A percentile compares a stretch with the other conserved stretches of the same genome.
Evolutionary conservation across 352 stramenopile species (phyloP).

Genomic region (Phytophthora colocasiae): DNA sequence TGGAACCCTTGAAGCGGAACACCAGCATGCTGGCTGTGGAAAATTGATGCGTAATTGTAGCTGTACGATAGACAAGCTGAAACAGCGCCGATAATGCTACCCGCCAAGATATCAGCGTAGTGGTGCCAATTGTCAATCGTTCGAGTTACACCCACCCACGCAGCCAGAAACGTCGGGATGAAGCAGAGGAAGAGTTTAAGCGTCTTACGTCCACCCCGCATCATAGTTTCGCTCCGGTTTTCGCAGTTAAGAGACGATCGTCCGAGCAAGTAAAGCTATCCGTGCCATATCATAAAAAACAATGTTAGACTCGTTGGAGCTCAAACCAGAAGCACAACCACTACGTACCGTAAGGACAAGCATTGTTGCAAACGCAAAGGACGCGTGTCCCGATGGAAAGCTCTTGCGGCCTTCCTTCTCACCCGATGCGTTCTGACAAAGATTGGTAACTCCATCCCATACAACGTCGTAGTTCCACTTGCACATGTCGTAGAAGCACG

Average conservation of each 20-base stretch:
- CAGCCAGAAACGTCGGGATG: slow-evolving; percentile 64
- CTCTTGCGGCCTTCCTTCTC: slow-evolving; percentile 84
- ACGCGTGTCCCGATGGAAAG: slow-evolving; percentile 84
- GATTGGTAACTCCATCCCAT: slow-evolving; percentile 80
- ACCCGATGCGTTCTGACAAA: slow-evolving; percentile 58
- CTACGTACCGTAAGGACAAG: slow-evolving; percentile 72
- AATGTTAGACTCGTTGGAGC: background rate
- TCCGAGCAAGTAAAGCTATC: slow-evolving; percentile 80
- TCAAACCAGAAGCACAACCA: too few species aligned
- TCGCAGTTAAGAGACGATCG: slow-evolving; percentile 67
- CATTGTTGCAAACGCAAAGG: slow-evolving; percentile 82
- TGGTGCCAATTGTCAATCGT: slow-evolving; percentile 90
- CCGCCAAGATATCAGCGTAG: slow-evolving; percentile 74
- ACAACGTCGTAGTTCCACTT: slow-evolving; percentile 71
- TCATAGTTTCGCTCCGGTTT: slow-evolving; percentile 61
- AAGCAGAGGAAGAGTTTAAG: slow-evolving; percentile 85
- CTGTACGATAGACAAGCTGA: slow-evolving; percentile 62
- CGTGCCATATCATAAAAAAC: slow-evolving; percentile 49
- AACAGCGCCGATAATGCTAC: slow-evolving; percentile 69
- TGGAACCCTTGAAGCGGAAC: slow-evolving; percentile 59
- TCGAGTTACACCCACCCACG: slow-evolving; percentile 81
- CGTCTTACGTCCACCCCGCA: slow-evolving; percentile 65
- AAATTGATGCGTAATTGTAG: slow-evolving; percentile 78
- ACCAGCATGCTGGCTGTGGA: slow-evolving; percentile 63
- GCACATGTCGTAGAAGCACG: slow-evolving; percentile 89